Conservation (phyloP, 495 filamentous ascomycete genomes). For the Hyaloscypha hepaticicola region DNA sequence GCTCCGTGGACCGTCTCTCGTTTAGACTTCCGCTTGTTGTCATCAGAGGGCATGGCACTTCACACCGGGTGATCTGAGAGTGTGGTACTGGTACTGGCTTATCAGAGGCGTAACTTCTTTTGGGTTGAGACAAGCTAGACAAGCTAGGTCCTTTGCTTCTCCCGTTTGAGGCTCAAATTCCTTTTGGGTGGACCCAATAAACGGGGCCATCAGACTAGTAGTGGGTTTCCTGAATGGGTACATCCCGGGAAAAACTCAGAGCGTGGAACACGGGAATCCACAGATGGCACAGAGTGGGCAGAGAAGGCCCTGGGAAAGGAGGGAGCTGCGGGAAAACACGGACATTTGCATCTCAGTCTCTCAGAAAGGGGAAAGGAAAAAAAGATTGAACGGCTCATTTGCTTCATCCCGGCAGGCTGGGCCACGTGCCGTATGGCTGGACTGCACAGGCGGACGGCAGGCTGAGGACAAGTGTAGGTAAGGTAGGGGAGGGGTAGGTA, state of each 20-base stretch:
- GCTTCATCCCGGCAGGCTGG: slow-evolving; percentile 19
- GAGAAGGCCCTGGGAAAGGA: not conserved
- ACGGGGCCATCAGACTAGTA: not conserved
- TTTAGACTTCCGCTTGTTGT: slow-evolving; percentile 15
- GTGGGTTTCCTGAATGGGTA: slow-evolving; percentile 8
- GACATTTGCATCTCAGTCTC: slow-evolving; percentile 7
- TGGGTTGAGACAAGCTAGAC: slow-evolving; percentile 18
- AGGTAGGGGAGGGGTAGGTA: not conserved
- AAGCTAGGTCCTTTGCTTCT: slow-evolving; percentile 4
- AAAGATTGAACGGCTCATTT: slow-evolving; percentile 8
- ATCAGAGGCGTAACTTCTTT: slow-evolving; percentile 5
- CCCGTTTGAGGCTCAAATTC: slow-evolving; percentile 25
- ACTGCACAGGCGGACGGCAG: not conserved
- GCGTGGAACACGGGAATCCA: not conserved
- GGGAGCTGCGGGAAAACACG: slow-evolving; percentile 11
- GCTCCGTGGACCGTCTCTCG: slow-evolving; percentile 8
- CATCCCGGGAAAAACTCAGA: not conserved
- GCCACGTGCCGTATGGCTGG: not conserved
- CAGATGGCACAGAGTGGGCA: not conserved
- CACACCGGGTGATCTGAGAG: slow-evolving; percentile 22
- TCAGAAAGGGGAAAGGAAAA: too few species aligned
- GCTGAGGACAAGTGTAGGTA: slow-evolving; percentile 6
- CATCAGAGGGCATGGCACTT: slow-evolving; percentile 3
- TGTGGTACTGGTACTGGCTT: not conserved
- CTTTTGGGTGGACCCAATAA: slow-evolving; percentile 9